Evolutionary conservation across 371 early-diverging fungal species (phyloP).

Genomic region (Batkoa obscura): DNA sequence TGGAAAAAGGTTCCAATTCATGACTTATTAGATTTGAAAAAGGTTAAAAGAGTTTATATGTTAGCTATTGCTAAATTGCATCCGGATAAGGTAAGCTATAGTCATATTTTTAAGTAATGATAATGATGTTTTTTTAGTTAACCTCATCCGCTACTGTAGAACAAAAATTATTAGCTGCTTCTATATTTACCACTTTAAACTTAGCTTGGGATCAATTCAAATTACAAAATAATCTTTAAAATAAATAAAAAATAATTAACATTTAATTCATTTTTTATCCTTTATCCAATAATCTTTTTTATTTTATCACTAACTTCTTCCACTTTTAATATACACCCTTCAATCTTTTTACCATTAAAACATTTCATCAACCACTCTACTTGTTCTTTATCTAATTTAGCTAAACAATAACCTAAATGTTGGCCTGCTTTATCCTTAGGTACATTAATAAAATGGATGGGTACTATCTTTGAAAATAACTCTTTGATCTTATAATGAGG

Average conservation of each 20-base stretch:
- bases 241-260: neutral
- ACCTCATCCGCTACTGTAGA: conserved; percentile 37
- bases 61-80: conserved; percentile 82
- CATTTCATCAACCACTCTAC: neutral
- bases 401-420: conserved; percentile 1
- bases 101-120: neutral
- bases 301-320: too few relatives aligned
- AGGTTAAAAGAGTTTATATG: conserved; percentile 84
- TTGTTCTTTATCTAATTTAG: neutral
- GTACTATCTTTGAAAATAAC: neutral
- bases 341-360: neutral
- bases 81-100: conserved; percentile 69
- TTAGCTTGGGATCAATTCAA: conserved; percentile 89
- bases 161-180: conserved; percentile 70
- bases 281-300: too few relatives aligned
- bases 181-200: conserved; percentile 71
- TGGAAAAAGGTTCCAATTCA: conserved; percentile 61
- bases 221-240: conserved; percentile 36
- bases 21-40: conserved; percentile 62
- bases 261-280: too few relatives aligned
- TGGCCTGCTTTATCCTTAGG: neutral
- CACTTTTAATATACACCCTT: neutral
- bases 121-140: conserved; percentile 16
- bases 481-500: neutral
- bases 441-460: conserved; percentile 1